Evolutionary conservation across 805 yeast genomes (phyloP), one percentile per base, ranked within the genome.

Genomic region (Zygoascus tannicola): DNA sequence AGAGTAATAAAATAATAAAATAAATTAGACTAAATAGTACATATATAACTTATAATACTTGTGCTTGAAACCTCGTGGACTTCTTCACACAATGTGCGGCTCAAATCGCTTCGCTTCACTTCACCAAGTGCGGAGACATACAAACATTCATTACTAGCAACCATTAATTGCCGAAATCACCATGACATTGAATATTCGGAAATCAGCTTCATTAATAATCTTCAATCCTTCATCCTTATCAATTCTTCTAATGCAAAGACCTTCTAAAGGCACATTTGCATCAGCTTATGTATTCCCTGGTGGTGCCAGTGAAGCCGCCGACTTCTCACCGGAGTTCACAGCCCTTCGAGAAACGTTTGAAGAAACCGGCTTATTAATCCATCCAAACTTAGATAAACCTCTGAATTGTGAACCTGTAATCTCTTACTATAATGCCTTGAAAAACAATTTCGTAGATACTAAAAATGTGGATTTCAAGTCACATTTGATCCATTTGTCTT

Each of bases 331-430:
- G 30, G 49, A 48, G 21, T 50, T 57, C 37, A 53, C 60, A 36
- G 64, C 63, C 2, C 45, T 59, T 20, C 45, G 64, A 18, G 64
- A 59, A 34, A 56, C 62, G 1, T 60, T 49, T 33, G 64, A 59
- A 40, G 64, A 59, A 41, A 59, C 64, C 1, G 63, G 63, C 1
- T 40, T 59, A 5, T 37, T 57, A 34, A 46, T 59, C 16, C 32
- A 48, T 23, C 56, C 59, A n/a, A 43, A 47, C 14, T 18, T 35
- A 20, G 35, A 30, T 14, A 8, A 7, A 26, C 30, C 30, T 26
- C 7, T 26, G 7, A 8, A 12, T 12, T 26, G 30, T 26, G 12
- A 26, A 12, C 30, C 30, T 26, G 20, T 22, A 10, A 30, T 12
- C n/a, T 45, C 48, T 3, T 43, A 26, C 16, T 18, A 15, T 20